phyloP scores from a whole-genome alignment of 768 basidiomycete genomes.

The Hebeloma cylindrosporum region DNA sequence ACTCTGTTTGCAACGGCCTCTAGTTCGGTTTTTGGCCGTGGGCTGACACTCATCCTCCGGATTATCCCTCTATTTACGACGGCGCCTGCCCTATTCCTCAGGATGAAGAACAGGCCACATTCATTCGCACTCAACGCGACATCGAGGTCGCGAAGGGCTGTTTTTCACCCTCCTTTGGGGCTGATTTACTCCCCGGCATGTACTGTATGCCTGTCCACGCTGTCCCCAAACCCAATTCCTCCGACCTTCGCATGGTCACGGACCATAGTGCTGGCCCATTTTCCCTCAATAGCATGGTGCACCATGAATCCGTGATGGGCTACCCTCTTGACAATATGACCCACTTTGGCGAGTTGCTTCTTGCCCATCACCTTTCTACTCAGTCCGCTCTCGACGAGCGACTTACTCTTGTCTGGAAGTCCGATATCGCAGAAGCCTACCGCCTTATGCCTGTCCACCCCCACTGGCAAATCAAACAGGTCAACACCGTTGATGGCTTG shows the following conservation, averaged over 20 bases:
- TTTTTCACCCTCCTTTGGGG: slow-evolving; percentile 29
- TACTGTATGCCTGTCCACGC: slow-evolving; percentile 32
- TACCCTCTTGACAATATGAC: slow-evolving; percentile 26
- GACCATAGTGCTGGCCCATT: slow-evolving; percentile 30
- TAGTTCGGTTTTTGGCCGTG: slow-evolving; percentile 46
- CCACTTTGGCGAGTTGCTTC: slow-evolving; percentile 17
- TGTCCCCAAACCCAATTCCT: slow-evolving; percentile 28
- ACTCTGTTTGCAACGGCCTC: slow-evolving; percentile 29
- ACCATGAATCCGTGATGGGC: slow-evolving; percentile 9
- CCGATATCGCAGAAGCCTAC: slow-evolving; percentile 39
- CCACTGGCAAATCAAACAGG: slow-evolving; percentile 42
- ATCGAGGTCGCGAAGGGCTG: slow-evolving; percentile 17
- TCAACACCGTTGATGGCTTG: slow-evolving; percentile 22
- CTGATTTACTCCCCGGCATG: slow-evolving; percentile 33
- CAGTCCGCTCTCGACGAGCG: not conserved
- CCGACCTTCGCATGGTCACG: slow-evolving; percentile 28
- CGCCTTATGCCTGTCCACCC: slow-evolving; percentile 36
- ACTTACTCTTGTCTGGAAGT: slow-evolving; percentile 24
- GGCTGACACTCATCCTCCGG: slow-evolving; percentile 22
- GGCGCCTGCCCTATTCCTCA: slow-evolving; percentile 9
- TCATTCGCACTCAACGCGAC: slow-evolving; percentile 24
- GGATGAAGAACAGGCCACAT: slow-evolving; percentile 14
- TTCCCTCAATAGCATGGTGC: slow-evolving; percentile 27
- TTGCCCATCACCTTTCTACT: not conserved
- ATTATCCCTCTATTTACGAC: slow-evolving; percentile 24